Evolutionary conservation across 2,329 filamentous ascomycete species (phyloP).

Genomic region (Trichoderma sp.): DNA sequence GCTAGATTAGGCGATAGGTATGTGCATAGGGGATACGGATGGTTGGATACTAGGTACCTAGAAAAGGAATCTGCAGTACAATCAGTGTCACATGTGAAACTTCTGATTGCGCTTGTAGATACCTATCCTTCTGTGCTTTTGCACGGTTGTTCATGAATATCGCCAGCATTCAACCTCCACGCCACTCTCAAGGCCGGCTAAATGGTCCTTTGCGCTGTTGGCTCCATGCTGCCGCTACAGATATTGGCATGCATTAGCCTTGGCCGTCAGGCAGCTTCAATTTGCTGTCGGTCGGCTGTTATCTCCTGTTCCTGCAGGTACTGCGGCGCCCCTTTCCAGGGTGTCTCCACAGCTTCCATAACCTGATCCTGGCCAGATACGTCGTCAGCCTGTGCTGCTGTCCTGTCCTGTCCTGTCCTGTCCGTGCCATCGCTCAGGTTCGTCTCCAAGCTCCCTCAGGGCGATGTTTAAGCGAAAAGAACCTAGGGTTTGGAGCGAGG

Average conservation of each 20-base stretch:
- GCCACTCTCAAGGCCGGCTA: neutral
- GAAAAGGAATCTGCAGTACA: neutral
- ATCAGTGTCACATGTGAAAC: neutral
- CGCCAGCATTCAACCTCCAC: neutral
- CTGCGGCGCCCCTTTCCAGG: conserved; percentile 25
- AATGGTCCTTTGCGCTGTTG: neutral
- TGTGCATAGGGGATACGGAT: neutral
- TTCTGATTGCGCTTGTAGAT: neutral
- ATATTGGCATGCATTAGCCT: conserved; percentile 12
- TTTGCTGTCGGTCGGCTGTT: conserved; percentile 18
- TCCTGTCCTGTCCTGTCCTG: neutral
- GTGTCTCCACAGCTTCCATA: conserved; percentile 26
- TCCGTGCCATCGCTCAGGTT: conserved; percentile 16
- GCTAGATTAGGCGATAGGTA: conserved; percentile 2
- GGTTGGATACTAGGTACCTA: neutral
- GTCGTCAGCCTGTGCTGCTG: conserved; percentile 7
- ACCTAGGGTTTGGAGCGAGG: conserved; percentile 1
- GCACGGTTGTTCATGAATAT: neutral
- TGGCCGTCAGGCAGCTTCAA: conserved; percentile 3
- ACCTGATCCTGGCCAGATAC: conserved; percentile 12
- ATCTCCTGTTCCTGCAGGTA: conserved; percentile 28
- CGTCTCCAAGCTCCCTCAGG: conserved; percentile 14
- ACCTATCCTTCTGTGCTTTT: neutral
- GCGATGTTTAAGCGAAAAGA: conserved; percentile 22
- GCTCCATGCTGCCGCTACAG: neutral